phyloP scores from a whole-genome alignment of 2,329 filamentous ascomycete species.

The Xylaria sp. region DNA sequence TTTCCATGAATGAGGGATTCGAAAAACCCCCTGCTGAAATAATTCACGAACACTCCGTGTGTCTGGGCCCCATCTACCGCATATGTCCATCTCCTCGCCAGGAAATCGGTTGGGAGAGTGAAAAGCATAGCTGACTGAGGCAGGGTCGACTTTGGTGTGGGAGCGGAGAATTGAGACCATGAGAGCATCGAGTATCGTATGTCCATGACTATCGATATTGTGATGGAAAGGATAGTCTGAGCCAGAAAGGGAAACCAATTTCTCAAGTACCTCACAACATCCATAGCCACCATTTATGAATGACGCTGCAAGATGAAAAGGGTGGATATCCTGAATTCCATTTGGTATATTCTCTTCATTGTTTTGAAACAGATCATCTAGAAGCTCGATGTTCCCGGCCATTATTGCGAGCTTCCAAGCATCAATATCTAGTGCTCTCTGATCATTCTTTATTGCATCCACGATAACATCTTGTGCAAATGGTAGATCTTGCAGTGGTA shows the following conservation, averaged over 20 bases:
- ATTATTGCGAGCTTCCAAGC: conserved; percentile 43
- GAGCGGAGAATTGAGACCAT: conserved; percentile 53
- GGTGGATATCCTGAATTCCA: conserved; percentile 40
- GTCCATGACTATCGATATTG: conserved; percentile 47
- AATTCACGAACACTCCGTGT: conserved; percentile 51
- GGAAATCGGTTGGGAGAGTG: conserved; percentile 45
- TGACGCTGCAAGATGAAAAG: conserved; percentile 52
- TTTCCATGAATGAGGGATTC: conserved; percentile 54
- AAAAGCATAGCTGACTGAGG: conserved; percentile 47
- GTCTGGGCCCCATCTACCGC: conserved; percentile 57
- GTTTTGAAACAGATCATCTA: neutral
- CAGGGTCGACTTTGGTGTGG: conserved; percentile 49
- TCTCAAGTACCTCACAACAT: conserved; percentile 48
- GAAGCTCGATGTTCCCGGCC: conserved; percentile 34
- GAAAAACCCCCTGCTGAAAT: conserved; percentile 42
- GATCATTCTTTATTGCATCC: conserved; percentile 29
- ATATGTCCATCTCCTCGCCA: conserved; percentile 57
- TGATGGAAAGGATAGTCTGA: conserved; percentile 27
- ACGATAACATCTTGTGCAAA: conserved; percentile 24
- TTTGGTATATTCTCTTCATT: neutral
- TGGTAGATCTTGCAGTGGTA: conserved; percentile 29
- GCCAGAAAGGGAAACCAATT: conserved; percentile 19
- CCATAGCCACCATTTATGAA: conserved; percentile 52
- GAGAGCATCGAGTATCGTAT: conserved; percentile 55
- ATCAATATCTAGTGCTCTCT: conserved; percentile 21